Conservation (phyloP, 2,329 filamentous ascomycete genomes). For the Ceratocystis smalleyi region DNA sequence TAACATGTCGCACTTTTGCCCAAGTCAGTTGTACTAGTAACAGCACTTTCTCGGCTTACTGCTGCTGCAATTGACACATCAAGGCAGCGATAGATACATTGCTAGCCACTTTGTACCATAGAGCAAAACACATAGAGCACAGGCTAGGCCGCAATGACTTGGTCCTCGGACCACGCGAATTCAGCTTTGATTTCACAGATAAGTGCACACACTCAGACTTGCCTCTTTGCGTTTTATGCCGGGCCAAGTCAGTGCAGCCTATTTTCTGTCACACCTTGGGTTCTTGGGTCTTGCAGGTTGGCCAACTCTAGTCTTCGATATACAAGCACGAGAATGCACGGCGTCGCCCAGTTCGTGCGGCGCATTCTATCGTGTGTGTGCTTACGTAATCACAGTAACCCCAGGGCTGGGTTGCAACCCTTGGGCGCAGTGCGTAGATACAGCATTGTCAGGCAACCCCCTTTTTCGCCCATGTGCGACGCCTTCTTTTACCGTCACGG, state of each 20-base stretch:
- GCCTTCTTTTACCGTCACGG: not conserved
- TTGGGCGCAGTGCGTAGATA: not conserved
- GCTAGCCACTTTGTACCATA: not conserved
- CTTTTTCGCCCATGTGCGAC: no score
- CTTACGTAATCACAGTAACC: not conserved
- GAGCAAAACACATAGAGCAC: not conserved
- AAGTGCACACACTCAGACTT: not conserved
- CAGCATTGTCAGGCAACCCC: no score
- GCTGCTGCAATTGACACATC: not conserved
- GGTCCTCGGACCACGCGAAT: not conserved
- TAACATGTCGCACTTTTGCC: not conserved
- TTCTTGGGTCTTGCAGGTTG: not conserved
- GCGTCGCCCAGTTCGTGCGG: not conserved
- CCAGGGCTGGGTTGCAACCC: not conserved
- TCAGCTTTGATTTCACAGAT: not conserved
- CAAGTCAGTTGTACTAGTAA: slow-evolving; percentile 2
- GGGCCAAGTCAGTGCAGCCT: not conserved
- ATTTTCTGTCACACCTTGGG: not conserved
- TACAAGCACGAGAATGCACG: not conserved
- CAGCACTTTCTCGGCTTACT: not conserved
- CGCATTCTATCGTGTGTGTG: no score
- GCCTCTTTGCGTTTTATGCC: not conserved
- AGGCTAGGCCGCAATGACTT: not conserved
- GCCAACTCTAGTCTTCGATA: not conserved
- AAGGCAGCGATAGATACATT: not conserved